These are phyloP conservation scores for Colletotrichum australisinense DNA, from an alignment of 2,329 filamentous ascomycete genomes.

Conservation along the genomic window DNA sequence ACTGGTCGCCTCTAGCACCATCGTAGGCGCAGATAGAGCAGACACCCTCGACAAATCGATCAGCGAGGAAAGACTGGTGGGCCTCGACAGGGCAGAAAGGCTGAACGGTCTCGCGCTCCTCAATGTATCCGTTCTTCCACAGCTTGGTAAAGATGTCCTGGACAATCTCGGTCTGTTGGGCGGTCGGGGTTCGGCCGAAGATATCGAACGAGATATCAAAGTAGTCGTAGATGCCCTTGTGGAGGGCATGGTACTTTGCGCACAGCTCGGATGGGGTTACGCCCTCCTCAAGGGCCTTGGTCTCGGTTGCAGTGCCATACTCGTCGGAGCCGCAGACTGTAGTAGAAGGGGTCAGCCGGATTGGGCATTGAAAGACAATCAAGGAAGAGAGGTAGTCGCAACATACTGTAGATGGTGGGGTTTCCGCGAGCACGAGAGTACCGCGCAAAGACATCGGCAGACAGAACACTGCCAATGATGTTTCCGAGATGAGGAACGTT, in stretches of 20 bases:
- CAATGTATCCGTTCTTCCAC: conserved; percentile 88
- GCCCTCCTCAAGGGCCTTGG: conserved; percentile 90
- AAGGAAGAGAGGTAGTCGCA: not conserved
- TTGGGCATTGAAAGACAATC: not conserved
- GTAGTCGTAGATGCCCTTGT: conserved; percentile 94
- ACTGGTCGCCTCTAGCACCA: conserved; percentile 80
- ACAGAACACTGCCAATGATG: conserved; percentile 87
- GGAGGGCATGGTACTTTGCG: conserved; percentile 91
- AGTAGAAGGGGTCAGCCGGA: not conserved
- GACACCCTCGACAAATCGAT: conserved; percentile 85
- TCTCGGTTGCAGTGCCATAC: conserved; percentile 96
- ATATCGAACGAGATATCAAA: conserved; percentile 96
- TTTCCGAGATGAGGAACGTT: conserved; percentile 88
- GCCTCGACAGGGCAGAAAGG: conserved; percentile 81
- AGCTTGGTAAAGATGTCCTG: conserved; percentile 91
- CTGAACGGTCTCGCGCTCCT: conserved; percentile 88
- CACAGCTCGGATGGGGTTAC: conserved; percentile 86
- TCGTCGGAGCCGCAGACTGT: conserved; percentile 72
- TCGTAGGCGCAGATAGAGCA: conserved; percentile 80
- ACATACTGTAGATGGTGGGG: conserved; percentile 76
- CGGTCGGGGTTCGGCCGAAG: conserved; percentile 92
- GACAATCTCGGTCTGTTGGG: conserved; percentile 90
- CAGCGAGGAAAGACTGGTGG: conserved; percentile 82
- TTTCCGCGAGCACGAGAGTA: conserved; percentile 84
- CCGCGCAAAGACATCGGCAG: conserved; percentile 86